These are phyloP conservation scores for Barbatosphaeria neglecta DNA, from an alignment of 495 filamentous ascomycete genomes.

Conservation along the genomic window DNA sequence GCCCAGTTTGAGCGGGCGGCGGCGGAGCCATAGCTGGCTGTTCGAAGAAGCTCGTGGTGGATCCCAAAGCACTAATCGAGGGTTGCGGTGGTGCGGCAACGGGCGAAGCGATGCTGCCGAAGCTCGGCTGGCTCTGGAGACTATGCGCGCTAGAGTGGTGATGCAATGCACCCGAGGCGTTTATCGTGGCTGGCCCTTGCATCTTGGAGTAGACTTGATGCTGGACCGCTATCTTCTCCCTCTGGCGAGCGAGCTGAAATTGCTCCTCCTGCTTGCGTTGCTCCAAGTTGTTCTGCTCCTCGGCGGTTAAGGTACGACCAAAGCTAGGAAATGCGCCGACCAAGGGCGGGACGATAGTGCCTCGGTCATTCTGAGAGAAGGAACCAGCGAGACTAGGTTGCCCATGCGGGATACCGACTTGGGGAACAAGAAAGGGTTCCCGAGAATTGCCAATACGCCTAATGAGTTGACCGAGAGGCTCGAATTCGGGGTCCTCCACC, in stretches of 20 bases:
- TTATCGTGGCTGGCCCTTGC: constrained; percentile 58
- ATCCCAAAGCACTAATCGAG: constrained; percentile 47
- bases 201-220: constrained; percentile 44
- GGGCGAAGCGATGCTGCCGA: constrained; percentile 83
- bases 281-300: constrained; percentile 95
- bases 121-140: constrained; percentile 90
- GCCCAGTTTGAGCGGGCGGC: constrained; percentile 7
- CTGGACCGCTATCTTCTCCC: constrained; percentile 66
- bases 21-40: constrained; percentile 19
- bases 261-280: constrained; percentile 96
- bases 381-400: constrained; percentile 42
- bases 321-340: constrained; percentile 91
- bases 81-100: constrained; percentile 61
- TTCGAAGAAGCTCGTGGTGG: constrained; percentile 57
- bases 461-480: constrained; percentile 91
- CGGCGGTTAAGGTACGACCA: constrained; percentile 91
- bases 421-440: constrained; percentile 93
- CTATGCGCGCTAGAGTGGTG: constrained; percentile 93
- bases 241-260: constrained; percentile 86
- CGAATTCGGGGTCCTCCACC: constrained; percentile 82
- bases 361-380: constrained; percentile 34
- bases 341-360: constrained; percentile 83
- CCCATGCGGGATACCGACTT: constrained; percentile 87
- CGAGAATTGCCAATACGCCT: constrained; percentile 93
- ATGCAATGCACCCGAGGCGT: constrained; percentile 59